Evolutionary conservation across 441 rosid species (phyloP).

Genomic region (Rhodomyrtus psidioides): DNA sequence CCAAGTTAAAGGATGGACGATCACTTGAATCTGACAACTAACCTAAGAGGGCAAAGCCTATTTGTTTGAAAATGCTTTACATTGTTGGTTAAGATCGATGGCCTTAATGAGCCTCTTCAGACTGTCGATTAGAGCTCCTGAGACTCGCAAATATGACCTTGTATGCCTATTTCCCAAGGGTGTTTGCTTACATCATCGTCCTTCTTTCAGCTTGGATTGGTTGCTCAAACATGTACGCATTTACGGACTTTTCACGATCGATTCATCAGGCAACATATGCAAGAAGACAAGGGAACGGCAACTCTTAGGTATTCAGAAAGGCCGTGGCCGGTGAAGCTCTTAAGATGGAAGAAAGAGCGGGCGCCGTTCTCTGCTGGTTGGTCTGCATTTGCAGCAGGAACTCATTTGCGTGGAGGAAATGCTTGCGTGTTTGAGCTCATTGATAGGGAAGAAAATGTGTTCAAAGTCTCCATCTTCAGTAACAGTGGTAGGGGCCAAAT

Average conservation of each 20-base stretch:
- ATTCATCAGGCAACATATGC: not conserved
- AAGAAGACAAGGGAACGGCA: not conserved
- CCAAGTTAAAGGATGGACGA: not conserved
- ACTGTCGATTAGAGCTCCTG: not conserved
- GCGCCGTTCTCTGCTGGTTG: not conserved
- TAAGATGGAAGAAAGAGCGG: rapidly evolving
- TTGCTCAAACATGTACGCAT: not conserved
- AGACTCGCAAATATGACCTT: not conserved
- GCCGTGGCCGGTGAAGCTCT: not conserved
- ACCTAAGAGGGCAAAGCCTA: not conserved
- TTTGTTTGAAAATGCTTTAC: not conserved
- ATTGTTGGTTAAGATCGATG: not conserved
- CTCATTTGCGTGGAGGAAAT: not conserved
- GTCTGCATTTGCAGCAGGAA: not conserved
- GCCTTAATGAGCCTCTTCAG: not conserved
- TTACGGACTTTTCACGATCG: not conserved
- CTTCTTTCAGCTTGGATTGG: not conserved
- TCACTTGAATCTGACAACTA: not conserved
- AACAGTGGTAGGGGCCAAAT: not conserved
- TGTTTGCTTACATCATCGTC: not conserved
- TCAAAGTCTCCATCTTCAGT: not conserved
- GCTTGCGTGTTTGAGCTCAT: not conserved
- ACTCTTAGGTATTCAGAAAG: not conserved
- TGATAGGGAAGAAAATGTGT: not conserved
- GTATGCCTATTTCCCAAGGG: not conserved